These are phyloP conservation scores for Ceratocystis eucalypticola DNA, from an alignment of 2,329 filamentous ascomycete species.

Conservation along the genomic window DNA sequence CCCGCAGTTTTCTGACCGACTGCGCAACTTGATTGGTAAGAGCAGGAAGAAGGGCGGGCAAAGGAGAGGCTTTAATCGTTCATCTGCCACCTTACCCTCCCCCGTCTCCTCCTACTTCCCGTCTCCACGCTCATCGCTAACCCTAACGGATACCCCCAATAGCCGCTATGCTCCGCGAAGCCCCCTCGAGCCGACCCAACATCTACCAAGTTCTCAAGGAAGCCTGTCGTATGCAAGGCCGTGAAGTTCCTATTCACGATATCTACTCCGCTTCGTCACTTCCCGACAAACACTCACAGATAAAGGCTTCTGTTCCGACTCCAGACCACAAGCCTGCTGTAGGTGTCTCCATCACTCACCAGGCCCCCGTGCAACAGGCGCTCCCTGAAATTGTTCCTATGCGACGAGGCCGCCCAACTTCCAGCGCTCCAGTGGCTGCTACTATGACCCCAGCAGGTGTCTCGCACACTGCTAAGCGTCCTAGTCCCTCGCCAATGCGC, in stretches of 20 bases:
- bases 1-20: slow-evolving; percentile 73
- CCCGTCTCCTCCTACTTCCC: neutral
- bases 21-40: slow-evolving; percentile 79
- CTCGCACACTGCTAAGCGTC: slow-evolving; percentile 23
- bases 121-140: slow-evolving; percentile 9
- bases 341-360: slow-evolving; percentile 70
- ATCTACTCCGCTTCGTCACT: slow-evolving; percentile 55
- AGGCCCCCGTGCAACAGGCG: slow-evolving; percentile 52
- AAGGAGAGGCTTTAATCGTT: no score
- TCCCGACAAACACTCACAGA: slow-evolving; percentile 43
- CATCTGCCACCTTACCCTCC: neutral
- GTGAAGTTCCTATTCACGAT: slow-evolving; percentile 76
- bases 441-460: neutral
- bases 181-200: slow-evolving; percentile 64
- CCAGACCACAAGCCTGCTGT: slow-evolving; percentile 43
- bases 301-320: slow-evolving; percentile 41
- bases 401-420: slow-evolving; percentile 60
- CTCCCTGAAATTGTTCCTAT: slow-evolving; percentile 89
- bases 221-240: slow-evolving; percentile 76
- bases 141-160: slow-evolving; percentile 2
- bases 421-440: slow-evolving; percentile 22
- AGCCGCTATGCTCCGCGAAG: slow-evolving; percentile 85
- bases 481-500: slow-evolving; percentile 54
- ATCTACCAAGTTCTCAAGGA: slow-evolving; percentile 89
- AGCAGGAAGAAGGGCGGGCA: no score